Evolutionary conservation across 192 early-diverging fungal species (phyloP).

Genomic region (Rhizophlyctis rosea): DNA sequence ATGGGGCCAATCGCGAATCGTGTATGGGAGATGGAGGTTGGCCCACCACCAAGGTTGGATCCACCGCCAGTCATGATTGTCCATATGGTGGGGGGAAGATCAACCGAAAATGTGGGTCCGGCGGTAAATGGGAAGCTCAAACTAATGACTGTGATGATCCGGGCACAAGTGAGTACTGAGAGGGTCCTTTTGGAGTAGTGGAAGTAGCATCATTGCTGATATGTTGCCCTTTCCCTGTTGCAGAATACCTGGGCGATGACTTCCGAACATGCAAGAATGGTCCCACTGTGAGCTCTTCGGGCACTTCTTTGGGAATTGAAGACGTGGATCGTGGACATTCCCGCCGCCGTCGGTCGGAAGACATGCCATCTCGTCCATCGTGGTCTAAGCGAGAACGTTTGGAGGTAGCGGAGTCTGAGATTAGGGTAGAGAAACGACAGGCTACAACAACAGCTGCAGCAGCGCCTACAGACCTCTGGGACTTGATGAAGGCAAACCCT

Average conservation of each 20-base stretch:
- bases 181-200: too few relatives aligned
- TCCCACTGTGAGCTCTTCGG: not conserved
- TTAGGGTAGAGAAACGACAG: slow-evolving; percentile 1
- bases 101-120: not conserved
- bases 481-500: slow-evolving; percentile 5
- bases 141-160: slow-evolving; percentile 4
- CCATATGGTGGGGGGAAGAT: slow-evolving; percentile 3
- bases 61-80: not conserved
- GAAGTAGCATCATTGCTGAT: too few relatives aligned
- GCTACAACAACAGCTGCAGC: not conserved
- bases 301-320: not conserved
- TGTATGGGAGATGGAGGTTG: not conserved
- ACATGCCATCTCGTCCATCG: not conserved
- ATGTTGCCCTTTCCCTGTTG: too few relatives aligned
- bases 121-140: not conserved
- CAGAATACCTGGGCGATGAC: not conserved
- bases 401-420: not conserved
- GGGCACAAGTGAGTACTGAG: too few relatives aligned
- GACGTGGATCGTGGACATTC: not conserved
- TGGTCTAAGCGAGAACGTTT: not conserved
- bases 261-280: slow-evolving; percentile 2
- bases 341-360: too few relatives aligned
- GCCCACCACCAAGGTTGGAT: slow-evolving; percentile 4
- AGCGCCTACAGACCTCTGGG: slow-evolving; percentile 5
- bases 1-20: not conserved